phyloP scores from a whole-genome alignment of 2,329 filamentous ascomycete species.

The Penicillium italicum region DNA sequence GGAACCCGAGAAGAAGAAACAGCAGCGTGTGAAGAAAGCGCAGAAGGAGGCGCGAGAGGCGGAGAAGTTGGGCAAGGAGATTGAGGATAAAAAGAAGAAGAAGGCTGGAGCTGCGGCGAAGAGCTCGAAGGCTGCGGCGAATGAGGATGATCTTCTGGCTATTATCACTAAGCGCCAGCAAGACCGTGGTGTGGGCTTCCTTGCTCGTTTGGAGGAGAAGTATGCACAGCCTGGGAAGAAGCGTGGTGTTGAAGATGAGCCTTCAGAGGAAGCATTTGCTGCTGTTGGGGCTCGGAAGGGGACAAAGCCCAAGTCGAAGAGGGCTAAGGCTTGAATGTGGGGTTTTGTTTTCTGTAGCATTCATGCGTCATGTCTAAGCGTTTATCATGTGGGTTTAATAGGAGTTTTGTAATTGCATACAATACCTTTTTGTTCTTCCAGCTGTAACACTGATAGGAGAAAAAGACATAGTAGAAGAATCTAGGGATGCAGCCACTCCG shows the following conservation, averaged over 20 bases:
- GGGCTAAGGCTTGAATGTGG: conserved; percentile 18
- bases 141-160: conserved; percentile 57
- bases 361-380: conserved; percentile 6
- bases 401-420: conserved; percentile 7
- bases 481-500: no score
- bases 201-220: conserved; percentile 73
- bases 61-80: conserved; percentile 68
- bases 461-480: no score
- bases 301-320: conserved; percentile 33
- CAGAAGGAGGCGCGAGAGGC: conserved; percentile 69
- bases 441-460: neutral
- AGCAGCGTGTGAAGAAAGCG: conserved; percentile 59
- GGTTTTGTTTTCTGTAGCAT: neutral
- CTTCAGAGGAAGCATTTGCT: conserved; percentile 61
- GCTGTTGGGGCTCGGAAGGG: conserved; percentile 38
- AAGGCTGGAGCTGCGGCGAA: conserved; percentile 44
- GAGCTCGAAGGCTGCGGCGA: conserved; percentile 35
- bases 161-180: conserved; percentile 71
- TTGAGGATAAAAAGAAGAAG: conserved; percentile 68
- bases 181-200: conserved; percentile 58
- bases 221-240: conserved; percentile 55
- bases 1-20: conserved; percentile 65
- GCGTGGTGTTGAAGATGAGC: conserved; percentile 50
- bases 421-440: neutral
- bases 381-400: neutral